Evolutionary conservation across 805 yeast species (phyloP), one percentile per base, ranked within the genome.

Genomic region (Monosporozyma siamensis): DNA sequence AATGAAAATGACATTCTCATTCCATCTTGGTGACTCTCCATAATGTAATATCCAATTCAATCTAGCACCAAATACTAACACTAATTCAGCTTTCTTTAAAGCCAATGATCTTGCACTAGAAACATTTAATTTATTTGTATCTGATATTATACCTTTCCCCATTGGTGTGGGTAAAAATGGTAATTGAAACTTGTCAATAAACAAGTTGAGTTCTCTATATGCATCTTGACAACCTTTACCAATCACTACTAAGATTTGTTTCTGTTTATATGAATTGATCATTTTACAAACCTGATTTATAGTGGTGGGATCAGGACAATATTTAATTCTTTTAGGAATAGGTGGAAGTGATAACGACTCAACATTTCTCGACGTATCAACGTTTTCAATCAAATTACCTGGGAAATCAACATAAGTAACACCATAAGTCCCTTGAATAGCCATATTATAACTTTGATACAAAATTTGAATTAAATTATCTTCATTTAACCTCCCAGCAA

Each of bases 131-230:
- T 51, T 52, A 31, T 62, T 57, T 3, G 58, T 48, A 53, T 81
- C 89, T 3, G 74, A 64, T 1, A 81, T 60, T 0, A 80, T 75
- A 8, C 89, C 89, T 57, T 81, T 81, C 0, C 83, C 89, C 89
- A 81, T 81, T 3, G 89, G 87, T 0, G 88, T 80, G 8, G 88
- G 85, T 39, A 81, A 53, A 49, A 81, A 81, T 1, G 82, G 75
- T 1, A 80, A 39, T 8, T 63, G 52, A 40, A 75, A 72, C 1
- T 41, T 29, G 5, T 55, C 40, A 15, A 80, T 67, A 39, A 81
- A 66, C 0, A 48, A 31, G 1, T 72, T 57, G 7, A 80, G 45
- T 2, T 56, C 53, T 1, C 25, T 36, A 6, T 73, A 70, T 2
- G 66, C 63, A 44, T 72, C 67, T 0, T 81, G 73, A 3, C 81